Conservation (phyloP, 257 asterid genomes). For the Misopates orontium region DNA sequence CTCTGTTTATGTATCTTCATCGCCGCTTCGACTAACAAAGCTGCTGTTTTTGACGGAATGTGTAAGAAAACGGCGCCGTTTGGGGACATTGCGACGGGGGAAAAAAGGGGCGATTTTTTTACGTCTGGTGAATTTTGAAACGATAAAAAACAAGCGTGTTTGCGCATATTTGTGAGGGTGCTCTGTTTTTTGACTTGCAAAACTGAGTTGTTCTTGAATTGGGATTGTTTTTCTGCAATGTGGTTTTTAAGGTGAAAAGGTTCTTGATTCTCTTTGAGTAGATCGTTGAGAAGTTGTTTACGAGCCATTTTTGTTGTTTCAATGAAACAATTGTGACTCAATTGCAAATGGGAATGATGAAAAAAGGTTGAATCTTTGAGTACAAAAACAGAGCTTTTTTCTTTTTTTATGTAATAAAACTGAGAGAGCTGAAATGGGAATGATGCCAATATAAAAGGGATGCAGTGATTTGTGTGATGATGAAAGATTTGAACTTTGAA, state of each 20-base stretch:
- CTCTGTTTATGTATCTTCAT: conserved; percentile 70
- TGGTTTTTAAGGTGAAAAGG: conserved; percentile 66
- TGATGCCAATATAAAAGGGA: too few relatives aligned
- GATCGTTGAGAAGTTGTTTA: conserved; percentile 62
- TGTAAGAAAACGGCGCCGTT: conserved; percentile 53
- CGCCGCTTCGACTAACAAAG: conserved; percentile 54
- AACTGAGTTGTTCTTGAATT: conserved; percentile 32
- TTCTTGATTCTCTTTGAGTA: conserved; percentile 73
- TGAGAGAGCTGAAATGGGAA: too few relatives aligned
- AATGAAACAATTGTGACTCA: too few relatives aligned
- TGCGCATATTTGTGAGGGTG: conserved; percentile 30
- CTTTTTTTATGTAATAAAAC: too few relatives aligned
- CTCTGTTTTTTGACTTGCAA: conserved; percentile 42
- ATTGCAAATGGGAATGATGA: too few relatives aligned
- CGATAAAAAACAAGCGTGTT: conserved; percentile 61
- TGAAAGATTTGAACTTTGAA: too few relatives aligned
- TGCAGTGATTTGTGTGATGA: too few relatives aligned
- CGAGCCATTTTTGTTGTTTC: conserved; percentile 39
- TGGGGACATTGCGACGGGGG: conserved; percentile 47
- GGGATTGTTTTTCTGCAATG: conserved; percentile 50
- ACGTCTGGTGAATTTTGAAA: conserved; percentile 19
- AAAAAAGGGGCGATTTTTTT: conserved; percentile 48
- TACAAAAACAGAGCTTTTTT: too few relatives aligned
- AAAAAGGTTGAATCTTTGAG: too few relatives aligned
- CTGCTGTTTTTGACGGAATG: conserved; percentile 63